Percentiles rank a stretch among this genome's conserved stretches.
These are phyloP conservation scores for Tillandsia leiboldiana DNA, from an alignment of 176 grass and related monocot species.

Conservation along the genomic window DNA sequence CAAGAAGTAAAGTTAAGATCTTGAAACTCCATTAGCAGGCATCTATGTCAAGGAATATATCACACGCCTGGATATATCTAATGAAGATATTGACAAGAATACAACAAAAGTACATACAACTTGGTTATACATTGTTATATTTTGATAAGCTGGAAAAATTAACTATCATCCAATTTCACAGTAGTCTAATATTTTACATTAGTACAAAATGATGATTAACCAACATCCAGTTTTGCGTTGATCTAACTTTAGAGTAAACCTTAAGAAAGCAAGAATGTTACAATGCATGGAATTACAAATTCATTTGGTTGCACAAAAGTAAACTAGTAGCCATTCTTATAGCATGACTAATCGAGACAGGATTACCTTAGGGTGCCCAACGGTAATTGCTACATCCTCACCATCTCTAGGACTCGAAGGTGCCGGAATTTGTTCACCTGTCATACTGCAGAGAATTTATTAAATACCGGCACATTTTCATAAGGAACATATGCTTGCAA, in stretches of 20 bases:
- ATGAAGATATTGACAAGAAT: too few relatives aligned
- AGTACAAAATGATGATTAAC: too few relatives aligned
- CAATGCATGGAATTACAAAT: background rate
- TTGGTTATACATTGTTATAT: too few relatives aligned
- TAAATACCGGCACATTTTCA: constrained; percentile 26
- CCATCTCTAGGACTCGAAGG: constrained; percentile 92
- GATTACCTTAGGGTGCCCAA: constrained; percentile 62
- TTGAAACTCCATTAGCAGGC: too few relatives aligned
- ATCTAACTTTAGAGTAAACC: background rate
- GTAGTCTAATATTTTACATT: too few relatives aligned
- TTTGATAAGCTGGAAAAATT: too few relatives aligned
- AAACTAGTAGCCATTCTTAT: background rate
- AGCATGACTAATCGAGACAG: constrained; percentile 6
- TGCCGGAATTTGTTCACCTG: constrained; percentile 77
- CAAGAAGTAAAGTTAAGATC: too few relatives aligned
- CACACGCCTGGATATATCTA: too few relatives aligned
- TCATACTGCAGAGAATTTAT: constrained; percentile 80
- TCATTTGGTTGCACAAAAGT: background rate
- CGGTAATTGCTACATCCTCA: constrained; percentile 80
- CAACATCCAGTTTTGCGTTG: too few relatives aligned
- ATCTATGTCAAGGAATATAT: too few relatives aligned
- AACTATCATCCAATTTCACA: too few relatives aligned
- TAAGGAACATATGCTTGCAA: background rate
- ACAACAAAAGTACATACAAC: too few relatives aligned
- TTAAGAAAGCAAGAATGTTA: background rate